Evolutionary conservation across 768 basidiomycete genomes (phyloP), one percentile per base, ranked within the genome.

Genomic region (Artomyces pyxidatus): DNA sequence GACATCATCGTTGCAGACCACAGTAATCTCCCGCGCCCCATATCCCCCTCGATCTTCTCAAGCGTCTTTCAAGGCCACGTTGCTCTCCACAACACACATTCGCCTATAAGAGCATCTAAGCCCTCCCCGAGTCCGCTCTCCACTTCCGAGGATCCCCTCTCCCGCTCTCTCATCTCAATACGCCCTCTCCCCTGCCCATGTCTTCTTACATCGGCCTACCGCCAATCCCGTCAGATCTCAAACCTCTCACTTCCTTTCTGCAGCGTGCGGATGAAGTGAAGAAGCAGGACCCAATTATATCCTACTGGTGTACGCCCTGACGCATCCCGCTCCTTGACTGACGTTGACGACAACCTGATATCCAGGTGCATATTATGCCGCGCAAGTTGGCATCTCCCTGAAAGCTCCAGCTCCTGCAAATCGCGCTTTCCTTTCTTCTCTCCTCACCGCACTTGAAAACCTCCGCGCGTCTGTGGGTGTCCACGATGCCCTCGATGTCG

Each of bases 231-330:
- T 52, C 70, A 32, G 72, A 75, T 41, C 80, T 89, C 63, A 88
- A 83, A 59, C 53, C 79, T 22, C 76, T 92, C 48, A 61, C 80
- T 4, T 87, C 92, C 2, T 95, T 79, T 65, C 73, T 98, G 17
- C 91, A 94, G 59, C 81, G 96, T 43, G 89, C 96, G 0, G 81
- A 90, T 50, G 96, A 99, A 64, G 74, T 97, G 58, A 80, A 76
- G 45, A 69, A 69, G 12, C 80, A 85, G 54, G 93, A 99, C 49
- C 88, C 90, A 5, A 72, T 94, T 45, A 80, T 98, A 61, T 78
- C 89, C 4, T 98, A 98, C 63, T 99, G 95, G 94, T 94, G 95
- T 95, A 66, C 56, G 88, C 72, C 11, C 22, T 30, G 28, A 21
- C 27, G 38, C 44, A 6, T 41, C 30, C 49, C 26, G 27, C 26